Base-by-base conservation (phyloP, 129 eudicot genomes). In the Glebionis coronaria region DNA sequence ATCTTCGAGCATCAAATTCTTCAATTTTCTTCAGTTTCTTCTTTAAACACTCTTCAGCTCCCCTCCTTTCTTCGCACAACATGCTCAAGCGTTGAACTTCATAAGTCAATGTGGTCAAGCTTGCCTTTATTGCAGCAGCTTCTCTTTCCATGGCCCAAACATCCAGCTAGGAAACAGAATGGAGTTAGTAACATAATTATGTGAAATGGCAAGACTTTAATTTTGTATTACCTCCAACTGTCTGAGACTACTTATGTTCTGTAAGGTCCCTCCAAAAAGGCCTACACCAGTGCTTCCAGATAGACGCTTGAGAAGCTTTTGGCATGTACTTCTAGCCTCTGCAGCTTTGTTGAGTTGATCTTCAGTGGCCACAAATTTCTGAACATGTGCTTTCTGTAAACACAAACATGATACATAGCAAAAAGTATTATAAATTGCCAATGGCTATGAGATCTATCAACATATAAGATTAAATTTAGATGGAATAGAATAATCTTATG, bases 131-230 rank as follows among this genome's bases (percentile, higher is more conserved):
- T 63, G 95, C 99, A 73, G 97, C 84, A 69, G 87, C 86, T 70
- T 94, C 99, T 78, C 99, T 90, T 78, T 94, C 99, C 86, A 82
- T 94, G 27, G 88, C 76, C 97, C 95, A 90, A 61, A 89, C 97
- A 68, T 90, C 97, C 78, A 94, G 71, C 97, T 94, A 77, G 44
- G 64, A 65, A 66, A 63, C 69, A 52, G 15, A 67, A 60, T 47
- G 19, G 20, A 28, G 57, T 18, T 25, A 49, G 18, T 46, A 51
- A 38, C 52, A 23, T 19, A 20, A 56, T 21, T 12, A 19, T 56
- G 14, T 56, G 35, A 21, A 21, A 19, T 9, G 38, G 50, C 25
- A 23, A 23, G 25, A 23, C 44, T 53, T 25, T 54, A 44, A 29
- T 44, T 65, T n/a, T 25, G 12, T 53, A 47, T 54, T 76, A 94